Evolutionary conservation across 371 early-diverging fungal species (phyloP), one percentile per base, ranked within the genome.

Genomic region (Mucor lusitanicus): DNA sequence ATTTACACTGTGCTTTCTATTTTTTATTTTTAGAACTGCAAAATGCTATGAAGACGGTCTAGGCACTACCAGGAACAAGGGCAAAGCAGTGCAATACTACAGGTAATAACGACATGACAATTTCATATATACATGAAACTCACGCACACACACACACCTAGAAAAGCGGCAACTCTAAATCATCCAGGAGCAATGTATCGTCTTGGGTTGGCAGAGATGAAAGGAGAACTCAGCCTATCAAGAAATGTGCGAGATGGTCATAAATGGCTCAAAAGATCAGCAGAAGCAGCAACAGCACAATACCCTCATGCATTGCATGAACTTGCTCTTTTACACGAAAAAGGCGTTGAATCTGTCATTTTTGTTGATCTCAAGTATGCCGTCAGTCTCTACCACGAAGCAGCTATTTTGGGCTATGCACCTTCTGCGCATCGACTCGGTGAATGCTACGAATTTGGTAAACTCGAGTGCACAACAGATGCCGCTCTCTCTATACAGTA

Each of bases 261-360:
- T 59, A 92, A 89, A 68, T 92, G 93, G 94, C 82, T 92, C 42
- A 90, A 90, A 70, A 74, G 91, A 54, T 84, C 93, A 2, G 83
- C 88, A 2, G 89, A 91, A 65, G 89, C 90, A 42, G 92, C 93
- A 6, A 89, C 85, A n/a, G 66, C 80, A n/a, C 85, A 90, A 61
- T 92, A 91, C 71, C 92, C 93, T 1, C 90, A 91, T 64, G 93
- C 92, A 2, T 76, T 92, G n/a, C 90, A 93, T 72, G 93, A 93
- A 73, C 77, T 91, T 11, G 91, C 89, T 4, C 74, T 87, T 28
- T 59, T 92, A 50, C 92, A 93, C 68, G 91, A 90, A 63, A 74
- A 77, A 15, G 93, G 92, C 1, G 81, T 90, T 32, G 86, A 86
- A 27, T 86, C 88, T 62, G 80, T 90, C 61, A 83, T 91, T 32